A percentile compares a stretch with the other conserved stretches of the same genome.
Conservation (phyloP, 768 basidiomycete genomes). For the Mycena crocata region DNA sequence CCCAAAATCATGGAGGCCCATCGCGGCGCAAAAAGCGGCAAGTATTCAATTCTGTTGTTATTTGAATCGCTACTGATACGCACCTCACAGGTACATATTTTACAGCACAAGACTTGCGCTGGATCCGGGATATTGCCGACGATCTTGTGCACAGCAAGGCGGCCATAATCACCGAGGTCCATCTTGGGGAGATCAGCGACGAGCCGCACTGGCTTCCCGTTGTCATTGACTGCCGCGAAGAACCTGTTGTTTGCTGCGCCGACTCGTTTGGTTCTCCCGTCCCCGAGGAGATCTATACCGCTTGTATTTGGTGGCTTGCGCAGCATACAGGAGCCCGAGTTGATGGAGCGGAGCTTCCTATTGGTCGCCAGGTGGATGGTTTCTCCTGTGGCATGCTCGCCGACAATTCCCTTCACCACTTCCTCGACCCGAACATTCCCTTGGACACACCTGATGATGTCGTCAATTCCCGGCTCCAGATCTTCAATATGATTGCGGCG, state of each 20-base stretch:
- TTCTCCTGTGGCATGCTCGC: constrained; percentile 18
- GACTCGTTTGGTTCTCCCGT: constrained; percentile 7
- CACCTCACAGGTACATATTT: not conserved
- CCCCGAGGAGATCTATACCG: not conserved
- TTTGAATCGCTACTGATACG: no score
- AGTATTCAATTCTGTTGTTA: no score
- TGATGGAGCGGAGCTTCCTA: not conserved
- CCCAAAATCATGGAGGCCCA: constrained; percentile 5
- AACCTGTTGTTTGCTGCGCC: constrained; percentile 5
- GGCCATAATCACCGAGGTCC: not conserved
- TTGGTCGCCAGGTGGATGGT: constrained; percentile 2
- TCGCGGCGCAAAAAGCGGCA: no score
- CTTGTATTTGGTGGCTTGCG: constrained; percentile 18
- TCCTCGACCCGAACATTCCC: not conserved
- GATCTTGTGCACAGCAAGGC: not conserved
- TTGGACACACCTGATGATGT: not conserved
- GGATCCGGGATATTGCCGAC: constrained; percentile 2
- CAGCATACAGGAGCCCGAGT: not conserved
- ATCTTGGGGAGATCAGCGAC: constrained; percentile 2
- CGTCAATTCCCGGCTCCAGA: not conserved
- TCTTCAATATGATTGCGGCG: not conserved
- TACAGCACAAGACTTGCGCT: not conserved
- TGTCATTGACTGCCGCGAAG: constrained; percentile 5
- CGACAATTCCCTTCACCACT: not conserved
- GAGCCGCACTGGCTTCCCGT: constrained; percentile 20